A percentile compares a stretch with the other conserved stretches of the same genome.
Conservation (phyloP, 345 rosid genomes). For the Citrus australasica region DNA sequence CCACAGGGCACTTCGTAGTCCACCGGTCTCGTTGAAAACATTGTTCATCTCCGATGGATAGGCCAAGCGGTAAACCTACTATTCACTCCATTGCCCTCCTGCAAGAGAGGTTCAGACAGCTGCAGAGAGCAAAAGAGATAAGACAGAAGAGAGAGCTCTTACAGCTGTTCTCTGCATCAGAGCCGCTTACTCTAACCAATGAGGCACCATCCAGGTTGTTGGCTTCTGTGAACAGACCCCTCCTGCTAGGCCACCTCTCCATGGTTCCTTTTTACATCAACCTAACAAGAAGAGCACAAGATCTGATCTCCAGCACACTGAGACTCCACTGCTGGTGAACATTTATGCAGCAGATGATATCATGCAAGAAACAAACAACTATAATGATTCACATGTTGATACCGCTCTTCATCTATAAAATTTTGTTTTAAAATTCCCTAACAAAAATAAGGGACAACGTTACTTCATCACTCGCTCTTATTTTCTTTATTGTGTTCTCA, state of each 20-base stretch:
- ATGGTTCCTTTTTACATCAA: constrained; percentile 10
- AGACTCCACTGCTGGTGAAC: constrained; percentile 21
- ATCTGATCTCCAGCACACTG: constrained; percentile 15
- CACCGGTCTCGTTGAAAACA: not conserved
- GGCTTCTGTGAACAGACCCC: constrained; percentile 20
- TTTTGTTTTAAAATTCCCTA: constrained; percentile 6
- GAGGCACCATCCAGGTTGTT: constrained; percentile 15
- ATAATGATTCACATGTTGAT: constrained; percentile 34
- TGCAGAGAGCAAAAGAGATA: constrained; percentile 42
- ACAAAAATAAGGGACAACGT: constrained; percentile 12
- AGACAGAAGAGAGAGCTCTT: constrained; percentile 33
- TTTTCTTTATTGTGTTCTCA: constrained; percentile 18
- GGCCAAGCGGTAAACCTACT: constrained; percentile 26
- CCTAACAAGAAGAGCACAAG: constrained; percentile 16
- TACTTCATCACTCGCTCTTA: constrained; percentile 15
- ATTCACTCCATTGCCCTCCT: constrained; percentile 41
- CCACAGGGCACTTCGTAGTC: not conserved
- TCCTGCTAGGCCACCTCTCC: constrained; percentile 20
- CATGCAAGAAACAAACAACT: constrained; percentile 14
- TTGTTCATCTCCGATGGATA: constrained; percentile 16
- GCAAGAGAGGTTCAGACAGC: constrained; percentile 45
- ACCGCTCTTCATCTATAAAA: constrained; percentile 45
- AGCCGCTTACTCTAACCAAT: constrained; percentile 13
- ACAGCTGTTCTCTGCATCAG: constrained; percentile 16
- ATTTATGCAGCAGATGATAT: constrained; percentile 18